Percentiles rank a stretch among this genome's conserved stretches.
Evolutionary conservation across 1,284 basidiomycete species (phyloP).

Genomic region (Phlebopus sp.): DNA sequence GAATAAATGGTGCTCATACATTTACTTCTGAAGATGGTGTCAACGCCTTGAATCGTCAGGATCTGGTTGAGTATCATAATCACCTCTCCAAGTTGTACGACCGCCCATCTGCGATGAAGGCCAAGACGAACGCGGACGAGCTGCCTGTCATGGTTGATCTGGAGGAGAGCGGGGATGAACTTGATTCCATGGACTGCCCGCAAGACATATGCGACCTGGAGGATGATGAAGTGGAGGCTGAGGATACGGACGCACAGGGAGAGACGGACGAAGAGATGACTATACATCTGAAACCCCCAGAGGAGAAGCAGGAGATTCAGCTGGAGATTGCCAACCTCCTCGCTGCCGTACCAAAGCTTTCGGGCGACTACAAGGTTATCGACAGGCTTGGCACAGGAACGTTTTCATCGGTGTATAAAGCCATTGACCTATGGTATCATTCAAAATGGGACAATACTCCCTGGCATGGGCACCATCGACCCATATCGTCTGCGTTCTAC

Average conservation of each 20-base stretch:
- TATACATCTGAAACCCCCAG: conserved; percentile 52
- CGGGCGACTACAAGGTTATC: conserved; percentile 75
- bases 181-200: conserved; percentile 36
- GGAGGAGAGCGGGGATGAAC: conserved; percentile 53
- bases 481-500: conserved; percentile 56
- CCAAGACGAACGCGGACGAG: conserved; percentile 20
- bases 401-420: conserved; percentile 99
- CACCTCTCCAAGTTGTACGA: conserved; percentile 44
- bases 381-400: conserved; percentile 96
- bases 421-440: conserved; percentile 78
- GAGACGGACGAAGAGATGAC: conserved; percentile 59
- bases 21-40: conserved; percentile 40
- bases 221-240: conserved; percentile 37
- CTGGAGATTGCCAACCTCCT: conserved; percentile 72
- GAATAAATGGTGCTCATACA: conserved; percentile 23
- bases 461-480: conserved; percentile 74
- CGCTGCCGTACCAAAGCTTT: conserved; percentile 58
- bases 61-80: conserved; percentile 48
- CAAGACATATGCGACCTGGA: conserved; percentile 34
- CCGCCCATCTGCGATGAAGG: conserved; percentile 20
- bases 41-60: conserved; percentile 32
- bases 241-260: conserved; percentile 30
- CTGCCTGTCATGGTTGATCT: conserved; percentile 39
- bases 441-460: conserved; percentile 77
- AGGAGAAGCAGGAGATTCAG: conserved; percentile 74